Evolutionary conservation across 257 asterid genomes (phyloP).

Genomic region (Solanum microdontum): DNA sequence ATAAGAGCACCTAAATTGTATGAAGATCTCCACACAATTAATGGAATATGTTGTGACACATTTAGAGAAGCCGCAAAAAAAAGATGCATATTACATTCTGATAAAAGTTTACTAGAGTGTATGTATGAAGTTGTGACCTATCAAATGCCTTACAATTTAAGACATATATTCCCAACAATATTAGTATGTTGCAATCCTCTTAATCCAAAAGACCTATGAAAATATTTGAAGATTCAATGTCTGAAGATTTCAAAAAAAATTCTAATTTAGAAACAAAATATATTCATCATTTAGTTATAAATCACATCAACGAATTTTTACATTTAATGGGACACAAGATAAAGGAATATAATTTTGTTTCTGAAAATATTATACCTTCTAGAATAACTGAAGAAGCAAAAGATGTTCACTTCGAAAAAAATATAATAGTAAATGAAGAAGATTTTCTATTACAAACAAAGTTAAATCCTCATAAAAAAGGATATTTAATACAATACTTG

Average conservation of each 20-base stretch:
- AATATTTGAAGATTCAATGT: too few species aligned
- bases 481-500: too few species aligned
- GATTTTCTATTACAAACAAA: too few species aligned
- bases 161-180: too few species aligned
- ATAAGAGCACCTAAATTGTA: too few species aligned
- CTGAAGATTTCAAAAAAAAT: too few species aligned
- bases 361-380: background rate
- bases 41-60: background rate
- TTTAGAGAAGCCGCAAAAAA: background rate
- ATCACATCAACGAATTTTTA: too few species aligned
- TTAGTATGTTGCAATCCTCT: background rate
- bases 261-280: background rate
- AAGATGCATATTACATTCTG: background rate
- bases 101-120: background rate
- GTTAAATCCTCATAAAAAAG: too few species aligned
- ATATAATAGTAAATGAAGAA: too few species aligned
- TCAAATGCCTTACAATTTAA: background rate
- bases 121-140: background rate
- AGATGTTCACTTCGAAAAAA: background rate
- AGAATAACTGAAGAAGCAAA: background rate
- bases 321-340: background rate
- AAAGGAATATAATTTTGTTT: too few species aligned
- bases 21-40: too few species aligned
- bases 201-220: background rate
- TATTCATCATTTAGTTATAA: too few species aligned